These are phyloP conservation scores for Moniliophthora roreri DNA, from an alignment of 1,284 basidiomycete species.

Conservation along the genomic window DNA sequence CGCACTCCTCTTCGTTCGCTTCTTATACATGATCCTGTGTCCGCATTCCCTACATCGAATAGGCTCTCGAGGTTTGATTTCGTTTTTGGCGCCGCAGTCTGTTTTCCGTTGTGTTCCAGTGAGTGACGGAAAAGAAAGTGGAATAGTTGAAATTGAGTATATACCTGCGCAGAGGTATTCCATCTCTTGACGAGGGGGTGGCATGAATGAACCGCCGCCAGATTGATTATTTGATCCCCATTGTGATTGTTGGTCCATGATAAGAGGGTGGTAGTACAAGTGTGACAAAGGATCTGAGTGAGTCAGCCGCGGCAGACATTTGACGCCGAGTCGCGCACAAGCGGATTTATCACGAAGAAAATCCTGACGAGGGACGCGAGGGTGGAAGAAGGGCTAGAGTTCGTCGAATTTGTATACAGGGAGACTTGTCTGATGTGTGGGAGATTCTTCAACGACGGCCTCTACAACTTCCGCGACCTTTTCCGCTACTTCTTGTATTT, in stretches of 20 bases:
- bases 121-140: conserved; percentile 1
- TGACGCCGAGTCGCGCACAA: too few relatives aligned
- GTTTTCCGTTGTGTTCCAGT: conserved; percentile 13
- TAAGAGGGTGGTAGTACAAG: too few relatives aligned
- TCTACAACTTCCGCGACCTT: background rate
- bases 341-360: too few relatives aligned
- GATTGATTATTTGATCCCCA: conserved; percentile 1
- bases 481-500: background rate
- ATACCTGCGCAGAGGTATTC: conserved; percentile 93
- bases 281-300: too few relatives aligned
- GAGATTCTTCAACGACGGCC: conserved; percentile 4
- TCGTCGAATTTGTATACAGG: too few relatives aligned
- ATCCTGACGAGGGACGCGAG: too few relatives aligned
- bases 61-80: conserved; percentile 91
- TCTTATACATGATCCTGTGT: conserved; percentile 99
- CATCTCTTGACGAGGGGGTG: conserved; percentile 61
- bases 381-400: too few relatives aligned
- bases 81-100: conserved; percentile 96
- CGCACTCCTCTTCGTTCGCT: conserved; percentile 92
- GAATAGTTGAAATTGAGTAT: conserved; percentile 19
- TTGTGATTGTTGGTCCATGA: background rate
- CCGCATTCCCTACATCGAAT: conserved; percentile 98
- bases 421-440: too few relatives aligned
- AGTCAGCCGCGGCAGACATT: too few relatives aligned
- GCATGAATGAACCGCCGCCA: conserved; percentile 19